Evolutionary conservation across 2,329 filamentous ascomycete genomes (phyloP), one percentile per base, ranked within the genome.

Genomic region (Xylariaceae sp.): DNA sequence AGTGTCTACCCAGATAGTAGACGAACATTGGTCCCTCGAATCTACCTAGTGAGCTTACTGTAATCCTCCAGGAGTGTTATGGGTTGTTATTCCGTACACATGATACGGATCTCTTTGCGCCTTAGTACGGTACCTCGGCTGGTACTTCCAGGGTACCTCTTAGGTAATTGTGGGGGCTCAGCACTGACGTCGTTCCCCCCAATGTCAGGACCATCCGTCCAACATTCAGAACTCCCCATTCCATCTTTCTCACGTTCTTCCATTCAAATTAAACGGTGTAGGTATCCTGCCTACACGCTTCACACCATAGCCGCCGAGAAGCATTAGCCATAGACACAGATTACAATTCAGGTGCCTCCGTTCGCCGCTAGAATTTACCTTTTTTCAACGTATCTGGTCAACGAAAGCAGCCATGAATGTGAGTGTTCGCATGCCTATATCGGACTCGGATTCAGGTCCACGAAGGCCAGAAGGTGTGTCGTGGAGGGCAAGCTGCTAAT

Each of bases 371-470:
- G 5, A 54, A 23, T 51, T n/a, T 30, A 15, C 10, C 11, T 35
- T 2, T 23, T 35, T 11, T 23, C 15, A 42, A 30, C 45, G 15
- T 51, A 51, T 17, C 23, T 37, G 13, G 23, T 30, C 13, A 51
- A 51, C 53, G 7, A 18, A 48, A 59, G 30, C 10, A 49, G 34
- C 56, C 4, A 64, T 64, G 62, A 64, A 64, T 59, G 62, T 64
- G 34, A 64, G 59, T 44, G 34, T 37, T 11, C 11, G 3, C 39
- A n/a, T 13, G 7, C 7, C 37, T 3, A 30, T 30, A 30, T 30
- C 23, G 23, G 23, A 18, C 7, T 50, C 23, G 8, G 11, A 44
- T 42, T 18, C 34, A 17, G 13, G 17, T 39, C 34, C 44, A 39
- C 34, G 23, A 13, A 13, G 51, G 23, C 23, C 48, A 51, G 13